phyloP scores from a whole-genome alignment of 192 early-diverging fungal species.

The Coemansia guatemalensis region DNA sequence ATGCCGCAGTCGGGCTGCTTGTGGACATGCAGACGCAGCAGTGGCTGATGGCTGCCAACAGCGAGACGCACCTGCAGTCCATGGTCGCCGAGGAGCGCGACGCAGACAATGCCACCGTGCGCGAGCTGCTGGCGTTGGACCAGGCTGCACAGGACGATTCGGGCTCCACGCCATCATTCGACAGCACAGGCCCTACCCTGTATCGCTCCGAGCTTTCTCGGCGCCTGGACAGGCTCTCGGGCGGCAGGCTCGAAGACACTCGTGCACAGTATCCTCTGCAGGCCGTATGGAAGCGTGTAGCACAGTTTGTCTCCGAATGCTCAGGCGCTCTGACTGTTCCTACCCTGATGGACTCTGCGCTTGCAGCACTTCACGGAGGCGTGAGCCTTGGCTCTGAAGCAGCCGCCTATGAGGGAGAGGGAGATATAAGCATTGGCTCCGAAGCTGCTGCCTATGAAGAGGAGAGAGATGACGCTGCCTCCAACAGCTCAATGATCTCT shows the following conservation, averaged over 20 bases:
- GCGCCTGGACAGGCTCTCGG: constrained; percentile 44
- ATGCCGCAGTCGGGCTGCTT: constrained; percentile 23
- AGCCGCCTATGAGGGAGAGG: neutral
- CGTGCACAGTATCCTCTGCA: constrained; percentile 22
- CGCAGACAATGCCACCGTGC: constrained; percentile 14
- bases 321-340: constrained; percentile 5
- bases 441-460: neutral
- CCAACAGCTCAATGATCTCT: neutral
- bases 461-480: constrained; percentile 2
- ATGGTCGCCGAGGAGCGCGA: constrained; percentile 25
- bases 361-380: neutral
- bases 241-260: constrained; percentile 28
- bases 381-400: neutral
- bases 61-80: constrained; percentile 38
- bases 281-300: constrained; percentile 12
- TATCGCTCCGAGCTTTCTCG: constrained; percentile 28
- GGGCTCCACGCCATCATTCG: neutral
- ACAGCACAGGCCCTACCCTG: neutral
- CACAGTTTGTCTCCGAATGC: constrained; percentile 21
- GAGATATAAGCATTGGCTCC: neutral
- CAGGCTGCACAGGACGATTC: neutral
- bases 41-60: constrained; percentile 33
- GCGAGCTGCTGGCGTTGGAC: constrained; percentile 22
- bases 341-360: neutral
- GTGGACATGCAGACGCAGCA: constrained; percentile 50